These are phyloP conservation scores for Trichoderma citrinoviride DNA, from an alignment of 2,329 filamentous ascomycete species.

Conservation along the genomic window DNA sequence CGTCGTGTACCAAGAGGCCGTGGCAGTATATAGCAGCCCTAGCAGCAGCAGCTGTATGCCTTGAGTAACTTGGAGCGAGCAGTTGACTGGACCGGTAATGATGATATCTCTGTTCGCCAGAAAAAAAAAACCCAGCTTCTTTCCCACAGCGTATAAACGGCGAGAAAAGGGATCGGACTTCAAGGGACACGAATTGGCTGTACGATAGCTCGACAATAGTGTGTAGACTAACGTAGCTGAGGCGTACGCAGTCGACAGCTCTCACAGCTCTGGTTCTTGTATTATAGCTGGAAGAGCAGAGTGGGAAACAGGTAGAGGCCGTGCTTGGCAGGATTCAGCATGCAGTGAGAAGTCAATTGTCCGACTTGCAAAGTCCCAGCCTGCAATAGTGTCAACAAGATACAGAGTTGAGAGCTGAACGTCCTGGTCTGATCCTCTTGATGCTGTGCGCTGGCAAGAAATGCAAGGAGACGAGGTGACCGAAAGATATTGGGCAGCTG, in stretches of 20 bases:
- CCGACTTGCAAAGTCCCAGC: background rate
- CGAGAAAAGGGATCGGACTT: background rate
- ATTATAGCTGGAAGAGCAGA: background rate
- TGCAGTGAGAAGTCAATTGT: too few species aligned
- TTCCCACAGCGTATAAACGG: background rate
- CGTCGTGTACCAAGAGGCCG: background rate
- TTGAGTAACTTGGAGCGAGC: background rate
- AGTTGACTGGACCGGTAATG: background rate
- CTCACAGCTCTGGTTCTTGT: background rate
- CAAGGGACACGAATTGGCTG: background rate
- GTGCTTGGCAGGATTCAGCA: background rate
- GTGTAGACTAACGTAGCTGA: slow-evolving; percentile 5
- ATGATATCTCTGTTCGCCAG: background rate
- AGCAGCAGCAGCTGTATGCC: background rate
- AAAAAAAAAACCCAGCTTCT: background rate
- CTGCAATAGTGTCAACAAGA: background rate
- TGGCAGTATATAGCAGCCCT: background rate
- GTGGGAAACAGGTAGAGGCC: background rate
- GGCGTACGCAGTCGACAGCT: background rate
- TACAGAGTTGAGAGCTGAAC: background rate
- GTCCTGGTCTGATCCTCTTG: background rate
- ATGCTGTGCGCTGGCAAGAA: slow-evolving; percentile 3
- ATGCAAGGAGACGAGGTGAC: slow-evolving; percentile 1
- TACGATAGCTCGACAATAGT: background rate
- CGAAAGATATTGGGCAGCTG: background rate